A percentile compares a stretch with the other conserved stretches of the same genome.
Evolutionary conservation across 176 grass and related monocot genomes (phyloP).

Genomic region (Secale cereale): DNA sequence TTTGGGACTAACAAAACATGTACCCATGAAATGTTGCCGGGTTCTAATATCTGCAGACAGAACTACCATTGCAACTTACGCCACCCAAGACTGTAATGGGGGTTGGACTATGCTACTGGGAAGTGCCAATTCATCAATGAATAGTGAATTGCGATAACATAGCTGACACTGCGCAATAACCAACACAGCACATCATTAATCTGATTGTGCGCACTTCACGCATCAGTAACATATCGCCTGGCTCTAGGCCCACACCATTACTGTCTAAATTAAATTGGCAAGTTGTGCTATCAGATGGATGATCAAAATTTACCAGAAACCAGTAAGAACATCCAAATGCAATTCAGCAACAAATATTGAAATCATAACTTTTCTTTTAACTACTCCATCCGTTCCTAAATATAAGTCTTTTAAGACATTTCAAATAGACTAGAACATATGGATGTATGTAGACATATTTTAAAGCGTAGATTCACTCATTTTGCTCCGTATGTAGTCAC

Average conservation of each 20-base stretch:
- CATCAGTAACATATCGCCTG: neutral
- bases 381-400: too few relatives aligned
- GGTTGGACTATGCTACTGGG: neutral
- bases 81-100: neutral
- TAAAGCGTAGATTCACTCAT: too few relatives aligned
- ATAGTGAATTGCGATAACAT: neutral
- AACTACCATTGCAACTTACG: conserved; percentile 8
- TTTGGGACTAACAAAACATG: neutral
- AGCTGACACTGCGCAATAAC: neutral
- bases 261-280: conserved; percentile 13
- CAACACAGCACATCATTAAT: neutral
- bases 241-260: neutral
- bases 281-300: neutral
- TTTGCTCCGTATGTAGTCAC: too few relatives aligned
- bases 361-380: neutral
- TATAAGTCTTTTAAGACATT: too few relatives aligned
- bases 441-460: too few relatives aligned
- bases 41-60: conserved; percentile 1
- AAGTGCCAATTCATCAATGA: neutral
- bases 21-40: neutral
- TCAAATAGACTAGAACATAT: too few relatives aligned
- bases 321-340: neutral
- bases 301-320: conserved; percentile 5
- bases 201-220: neutral
- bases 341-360: neutral